phyloP scores from a whole-genome alignment of 2,329 filamentous ascomycete species.

The Trichothecium roseum region DNA sequence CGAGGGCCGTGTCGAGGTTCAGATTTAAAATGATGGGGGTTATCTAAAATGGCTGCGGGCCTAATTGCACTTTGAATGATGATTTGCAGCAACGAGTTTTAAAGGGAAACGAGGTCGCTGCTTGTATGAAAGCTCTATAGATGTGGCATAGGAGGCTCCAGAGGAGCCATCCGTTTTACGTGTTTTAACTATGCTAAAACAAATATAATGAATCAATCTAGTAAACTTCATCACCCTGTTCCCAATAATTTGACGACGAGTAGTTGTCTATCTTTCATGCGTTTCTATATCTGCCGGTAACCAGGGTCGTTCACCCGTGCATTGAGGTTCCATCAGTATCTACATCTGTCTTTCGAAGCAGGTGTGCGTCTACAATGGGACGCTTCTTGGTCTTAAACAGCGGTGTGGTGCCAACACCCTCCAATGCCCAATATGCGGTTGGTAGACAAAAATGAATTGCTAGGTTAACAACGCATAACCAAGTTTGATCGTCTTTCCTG shows the following conservation, averaged over 20 bases:
- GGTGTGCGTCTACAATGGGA: no score
- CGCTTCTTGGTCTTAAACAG: no score
- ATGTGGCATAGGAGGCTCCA: slow-evolving; percentile 23
- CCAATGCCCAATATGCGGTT: no score
- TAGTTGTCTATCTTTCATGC: no score
- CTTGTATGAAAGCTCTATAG: slow-evolving; percentile 26
- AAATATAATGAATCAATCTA: slow-evolving; percentile 1
- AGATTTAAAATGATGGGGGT: slow-evolving; percentile 41
- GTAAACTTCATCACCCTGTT: slow-evolving; percentile 47
- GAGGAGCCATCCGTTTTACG: slow-evolving; percentile 21
- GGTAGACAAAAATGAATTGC: no score
- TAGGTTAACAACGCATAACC: no score
- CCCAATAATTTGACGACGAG: slow-evolving; percentile 20
- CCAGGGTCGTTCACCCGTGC: no score
- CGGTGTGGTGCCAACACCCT: no score
- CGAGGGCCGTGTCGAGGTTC: slow-evolving; percentile 85
- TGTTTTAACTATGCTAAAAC: slow-evolving; percentile 4
- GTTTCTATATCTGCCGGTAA: no score
- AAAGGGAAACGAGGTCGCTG: slow-evolving; percentile 14
- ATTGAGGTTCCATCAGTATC: no score
- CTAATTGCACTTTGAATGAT: slow-evolving; percentile 21
- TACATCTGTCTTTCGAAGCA: no score
- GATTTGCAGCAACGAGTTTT: slow-evolving; percentile 17
- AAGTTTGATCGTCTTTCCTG: no score
- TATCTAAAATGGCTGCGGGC: slow-evolving; percentile 14